These are phyloP conservation scores for Cenchrus fungigraminus DNA, from an alignment of 176 grass and related monocot species.

Conservation along the genomic window DNA sequence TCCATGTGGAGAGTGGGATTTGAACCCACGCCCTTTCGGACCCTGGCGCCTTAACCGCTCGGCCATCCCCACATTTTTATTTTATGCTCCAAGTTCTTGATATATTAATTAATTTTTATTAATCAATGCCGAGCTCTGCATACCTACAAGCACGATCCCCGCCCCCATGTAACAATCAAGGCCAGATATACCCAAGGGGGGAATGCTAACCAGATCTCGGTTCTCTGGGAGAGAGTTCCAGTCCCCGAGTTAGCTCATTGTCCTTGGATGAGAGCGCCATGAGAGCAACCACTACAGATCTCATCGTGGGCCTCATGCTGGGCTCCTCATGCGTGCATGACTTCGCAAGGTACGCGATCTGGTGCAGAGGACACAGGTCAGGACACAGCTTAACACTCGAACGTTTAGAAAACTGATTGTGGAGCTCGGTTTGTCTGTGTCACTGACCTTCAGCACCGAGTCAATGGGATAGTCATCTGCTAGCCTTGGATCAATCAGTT, in stretches of 20 bases:
- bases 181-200: not conserved
- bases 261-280: constrained; percentile 53
- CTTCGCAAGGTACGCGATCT: constrained; percentile 72
- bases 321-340: constrained; percentile 67
- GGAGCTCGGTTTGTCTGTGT: not conserved
- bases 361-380: not conserved
- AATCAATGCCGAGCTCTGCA: too few species aligned
- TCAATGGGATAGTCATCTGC: constrained; percentile 62
- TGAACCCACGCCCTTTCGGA: constrained; percentile 99
- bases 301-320: constrained; percentile 62
- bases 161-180: not conserved
- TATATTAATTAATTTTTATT: too few species aligned
- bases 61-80: too few species aligned
- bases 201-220: not conserved
- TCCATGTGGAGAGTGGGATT: constrained; percentile 67
- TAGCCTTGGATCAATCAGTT: constrained; percentile 64
- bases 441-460: constrained; percentile 62
- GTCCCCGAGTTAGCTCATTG: not conserved
- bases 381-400: not conserved
- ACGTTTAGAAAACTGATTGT: not conserved
- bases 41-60: not conserved
- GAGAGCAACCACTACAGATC: constrained; percentile 68
- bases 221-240: not conserved
- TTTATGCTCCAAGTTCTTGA: too few species aligned
- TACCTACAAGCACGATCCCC: too few species aligned